A percentile compares a stretch with the other conserved stretches of the same genome.
Evolutionary conservation across 257 asterid species (phyloP).

Genomic region (Penstemon newberryi): DNA sequence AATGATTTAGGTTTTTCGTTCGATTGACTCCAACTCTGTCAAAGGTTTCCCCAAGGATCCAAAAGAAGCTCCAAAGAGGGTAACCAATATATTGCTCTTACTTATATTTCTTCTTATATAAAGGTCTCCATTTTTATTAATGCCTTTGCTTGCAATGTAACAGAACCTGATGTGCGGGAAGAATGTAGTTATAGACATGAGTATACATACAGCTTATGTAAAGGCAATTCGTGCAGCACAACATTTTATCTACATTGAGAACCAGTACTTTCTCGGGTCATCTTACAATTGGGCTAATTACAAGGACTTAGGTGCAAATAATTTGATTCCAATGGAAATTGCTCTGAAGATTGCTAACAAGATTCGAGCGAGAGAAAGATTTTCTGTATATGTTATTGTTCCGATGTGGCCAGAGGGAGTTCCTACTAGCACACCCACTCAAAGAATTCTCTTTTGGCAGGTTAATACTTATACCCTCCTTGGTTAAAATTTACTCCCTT

Average conservation of each 20-base stretch:
- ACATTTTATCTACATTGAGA: conserved; percentile 87
- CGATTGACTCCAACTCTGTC: conserved; percentile 87
- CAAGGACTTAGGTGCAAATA: conserved; percentile 85
- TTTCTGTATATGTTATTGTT: conserved; percentile 70
- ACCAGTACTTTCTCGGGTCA: conserved; percentile 90
- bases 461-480: conserved; percentile 31
- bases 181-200: conserved; percentile 86
- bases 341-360: conserved; percentile 84
- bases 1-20: conserved; percentile 65
- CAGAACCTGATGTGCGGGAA: conserved; percentile 92
- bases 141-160: conserved; percentile 24
- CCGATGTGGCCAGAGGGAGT: conserved; percentile 99
- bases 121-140: not conserved
- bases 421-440: conserved; percentile 80
- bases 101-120: not conserved
- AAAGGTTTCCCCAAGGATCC: conserved; percentile 87
- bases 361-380: conserved; percentile 75
- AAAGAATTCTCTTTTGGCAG: conserved; percentile 93
- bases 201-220: conserved; percentile 89
- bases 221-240: conserved; percentile 93
- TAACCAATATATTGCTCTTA: conserved; percentile 27
- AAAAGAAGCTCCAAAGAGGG: conserved; percentile 64
- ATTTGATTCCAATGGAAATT: conserved; percentile 90
- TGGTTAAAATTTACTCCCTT: not conserved
- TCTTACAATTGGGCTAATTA: conserved; percentile 71